phyloP scores from a whole-genome alignment of 352 stramenopile genomes.

The Globisporangium splendens region DNA sequence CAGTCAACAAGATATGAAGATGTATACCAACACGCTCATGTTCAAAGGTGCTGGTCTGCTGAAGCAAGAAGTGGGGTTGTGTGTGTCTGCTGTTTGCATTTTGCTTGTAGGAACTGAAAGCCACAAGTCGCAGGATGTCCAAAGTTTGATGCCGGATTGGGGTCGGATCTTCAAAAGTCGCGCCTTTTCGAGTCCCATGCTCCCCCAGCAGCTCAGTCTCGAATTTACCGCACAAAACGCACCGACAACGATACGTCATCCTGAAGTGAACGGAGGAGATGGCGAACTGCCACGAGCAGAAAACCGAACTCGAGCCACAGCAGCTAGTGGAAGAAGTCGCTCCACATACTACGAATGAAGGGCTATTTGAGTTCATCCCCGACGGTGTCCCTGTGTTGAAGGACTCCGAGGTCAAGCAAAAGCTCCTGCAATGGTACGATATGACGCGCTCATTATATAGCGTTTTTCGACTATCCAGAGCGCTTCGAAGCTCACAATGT shows the following conservation, averaged over 20 bases:
- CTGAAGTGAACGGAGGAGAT: no score
- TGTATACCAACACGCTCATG: no score
- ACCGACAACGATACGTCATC: no score
- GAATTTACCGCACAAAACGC: not conserved
- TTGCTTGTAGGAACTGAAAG: no score
- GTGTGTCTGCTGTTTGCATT: no score
- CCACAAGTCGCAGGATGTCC: not conserved
- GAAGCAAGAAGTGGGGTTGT: no score
- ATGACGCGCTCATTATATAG: not conserved
- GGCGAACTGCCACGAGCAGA: not conserved
- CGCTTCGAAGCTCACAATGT: not conserved
- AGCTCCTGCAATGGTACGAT: slow-evolving; percentile 66
- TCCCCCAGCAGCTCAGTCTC: not conserved
- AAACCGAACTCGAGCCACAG: not conserved
- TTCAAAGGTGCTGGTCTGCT: no score
- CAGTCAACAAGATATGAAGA: no score
- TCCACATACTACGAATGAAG: not conserved
- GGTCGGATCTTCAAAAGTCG: not conserved
- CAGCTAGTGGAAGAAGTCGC: not conserved
- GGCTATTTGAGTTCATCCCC: slow-evolving; percentile 42
- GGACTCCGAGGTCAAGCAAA: slow-evolving; percentile 53
- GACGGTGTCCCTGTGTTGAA: slow-evolving; percentile 42
- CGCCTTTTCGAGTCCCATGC: not conserved
- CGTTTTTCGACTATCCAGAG: not conserved
- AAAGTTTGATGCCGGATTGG: not conserved